Evolutionary conservation across 352 stramenopile genomes (phyloP).

Genomic region (Phytopythium helicoides): DNA sequence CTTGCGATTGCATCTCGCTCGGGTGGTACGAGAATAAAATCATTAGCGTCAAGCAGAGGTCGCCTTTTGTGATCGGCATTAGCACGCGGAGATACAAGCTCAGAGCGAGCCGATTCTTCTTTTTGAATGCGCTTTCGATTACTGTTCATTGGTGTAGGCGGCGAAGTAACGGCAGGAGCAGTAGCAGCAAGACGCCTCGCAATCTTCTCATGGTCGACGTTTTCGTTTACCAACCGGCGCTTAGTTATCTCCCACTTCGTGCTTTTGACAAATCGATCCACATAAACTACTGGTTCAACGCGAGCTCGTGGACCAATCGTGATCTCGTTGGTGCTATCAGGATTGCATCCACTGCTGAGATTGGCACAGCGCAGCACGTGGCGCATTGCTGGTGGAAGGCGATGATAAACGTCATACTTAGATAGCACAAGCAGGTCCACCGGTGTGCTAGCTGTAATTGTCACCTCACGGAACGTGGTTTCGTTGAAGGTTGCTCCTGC

Average conservation of each 20-base stretch:
- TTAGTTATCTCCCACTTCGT: slow-evolving; percentile 66
- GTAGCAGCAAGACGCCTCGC: slow-evolving; percentile 36
- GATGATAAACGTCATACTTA: slow-evolving; percentile 82
- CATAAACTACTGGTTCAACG: slow-evolving; percentile 51
- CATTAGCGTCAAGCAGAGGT: slow-evolving; percentile 49
- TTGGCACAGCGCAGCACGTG: slow-evolving; percentile 51
- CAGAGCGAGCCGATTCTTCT: no score
- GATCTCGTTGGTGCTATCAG: neutral
- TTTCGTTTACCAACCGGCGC: slow-evolving; percentile 34
- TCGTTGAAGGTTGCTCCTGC: slow-evolving; percentile 66
- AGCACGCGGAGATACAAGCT: no score
- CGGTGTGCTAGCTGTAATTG: slow-evolving; percentile 58
- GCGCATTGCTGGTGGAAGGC: slow-evolving; percentile 45
- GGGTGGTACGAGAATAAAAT: slow-evolving; percentile 44
- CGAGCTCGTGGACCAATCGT: slow-evolving; percentile 19
- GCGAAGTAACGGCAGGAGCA: neutral
- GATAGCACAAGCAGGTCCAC: slow-evolving; percentile 68
- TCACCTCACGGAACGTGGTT: slow-evolving; percentile 56
- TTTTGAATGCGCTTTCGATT: no score
- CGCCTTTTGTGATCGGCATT: neutral
- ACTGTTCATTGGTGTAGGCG: slow-evolving; percentile 1
- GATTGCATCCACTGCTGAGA: neutral
- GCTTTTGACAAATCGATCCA: slow-evolving; percentile 71
- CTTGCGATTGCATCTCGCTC: slow-evolving; percentile 12
- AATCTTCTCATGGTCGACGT: slow-evolving; percentile 50